Evolutionary conservation across 805 yeast genomes (phyloP).

Genomic region (Pichia ethanolica): DNA sequence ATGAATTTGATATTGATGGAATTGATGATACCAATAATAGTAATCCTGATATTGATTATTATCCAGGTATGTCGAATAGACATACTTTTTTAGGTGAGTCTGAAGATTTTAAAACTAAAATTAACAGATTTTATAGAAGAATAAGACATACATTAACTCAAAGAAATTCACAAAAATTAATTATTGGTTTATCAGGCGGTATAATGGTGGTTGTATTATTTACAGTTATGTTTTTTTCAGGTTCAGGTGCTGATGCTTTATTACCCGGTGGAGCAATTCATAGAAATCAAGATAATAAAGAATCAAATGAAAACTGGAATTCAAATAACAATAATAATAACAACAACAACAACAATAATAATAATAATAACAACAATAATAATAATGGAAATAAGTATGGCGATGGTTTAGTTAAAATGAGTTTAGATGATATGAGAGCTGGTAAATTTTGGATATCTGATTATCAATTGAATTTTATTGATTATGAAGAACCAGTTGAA

Average conservation of each 20-base stretch:
- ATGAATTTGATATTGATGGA: constrained; percentile 21
- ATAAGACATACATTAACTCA: background rate
- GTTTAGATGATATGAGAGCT: constrained; percentile 22
- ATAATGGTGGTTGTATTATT: background rate
- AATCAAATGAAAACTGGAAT: no score
- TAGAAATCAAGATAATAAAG: background rate
- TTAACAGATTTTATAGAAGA: background rate
- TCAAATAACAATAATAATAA: background rate
- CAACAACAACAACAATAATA: background rate
- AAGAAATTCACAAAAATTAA: constrained; percentile 3
- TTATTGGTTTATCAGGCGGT: constrained; percentile 2
- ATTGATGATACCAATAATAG: constrained; percentile 8
- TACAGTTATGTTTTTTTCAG: constrained; percentile 6
- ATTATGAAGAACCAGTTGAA: constrained; percentile 8
- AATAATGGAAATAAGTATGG: background rate
- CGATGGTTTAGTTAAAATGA: constrained; percentile 13
- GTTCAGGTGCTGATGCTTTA: constrained; percentile 3
- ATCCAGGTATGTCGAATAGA: constrained; percentile 7
- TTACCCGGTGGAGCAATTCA: constrained; percentile 8
- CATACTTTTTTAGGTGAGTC: constrained; percentile 7
- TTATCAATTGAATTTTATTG: constrained; percentile 20
- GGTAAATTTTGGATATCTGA: constrained; percentile 26
- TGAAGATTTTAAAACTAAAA: background rate
- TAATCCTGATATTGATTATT: constrained; percentile 6
- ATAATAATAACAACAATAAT: background rate